Evolutionary conservation across 1,139 yeast species (phyloP).

Genomic region (Blastobotrys proliferans): DNA sequence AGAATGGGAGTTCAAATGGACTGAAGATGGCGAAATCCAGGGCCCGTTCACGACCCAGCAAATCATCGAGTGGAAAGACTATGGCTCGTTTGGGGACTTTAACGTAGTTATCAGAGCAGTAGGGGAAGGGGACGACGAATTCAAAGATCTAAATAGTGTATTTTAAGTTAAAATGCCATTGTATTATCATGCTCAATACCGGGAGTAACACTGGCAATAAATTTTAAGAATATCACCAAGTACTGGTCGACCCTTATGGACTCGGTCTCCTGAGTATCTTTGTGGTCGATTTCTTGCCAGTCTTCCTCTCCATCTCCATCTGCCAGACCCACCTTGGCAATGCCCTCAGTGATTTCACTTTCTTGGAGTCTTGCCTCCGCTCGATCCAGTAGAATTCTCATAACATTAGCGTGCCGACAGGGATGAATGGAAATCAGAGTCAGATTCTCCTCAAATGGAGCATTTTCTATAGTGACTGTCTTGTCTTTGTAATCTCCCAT

Average conservation of each 20-base stretch:
- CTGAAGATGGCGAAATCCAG: slow-evolving; percentile 39
- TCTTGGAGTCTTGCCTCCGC: slow-evolving; percentile 41
- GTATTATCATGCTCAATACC: slow-evolving; percentile 97
- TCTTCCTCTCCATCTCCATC: slow-evolving; percentile 37
- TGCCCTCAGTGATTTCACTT: slow-evolving; percentile 35
- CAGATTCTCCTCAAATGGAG: slow-evolving; percentile 77
- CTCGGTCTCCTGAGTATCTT: slow-evolving; percentile 32
- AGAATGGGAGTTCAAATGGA: slow-evolving; percentile 64
- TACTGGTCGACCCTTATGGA: slow-evolving; percentile 86
- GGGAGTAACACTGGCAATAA: slow-evolving; percentile 95
- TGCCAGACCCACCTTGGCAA: slow-evolving; percentile 44
- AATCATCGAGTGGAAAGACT: slow-evolving; percentile 56
- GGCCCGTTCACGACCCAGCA: slow-evolving; percentile 59
- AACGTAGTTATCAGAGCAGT: slow-evolving; percentile 7
- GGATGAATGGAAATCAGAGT: slow-evolving; percentile 94
- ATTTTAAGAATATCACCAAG: slow-evolving; percentile 80
- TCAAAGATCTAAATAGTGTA: slow-evolving; percentile 7
- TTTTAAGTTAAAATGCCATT: slow-evolving; percentile 59
- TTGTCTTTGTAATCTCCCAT: slow-evolving; percentile 88
- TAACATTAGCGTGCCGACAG: slow-evolving; percentile 90
- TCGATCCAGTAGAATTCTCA: slow-evolving; percentile 77
- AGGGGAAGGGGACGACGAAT: neutral
- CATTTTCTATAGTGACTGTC: slow-evolving; percentile 91
- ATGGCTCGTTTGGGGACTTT: slow-evolving; percentile 49
- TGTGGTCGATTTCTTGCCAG: slow-evolving; percentile 38